phyloP scores from a whole-genome alignment of 1,139 yeast species.

The Kodamaea ohmeri region DNA sequence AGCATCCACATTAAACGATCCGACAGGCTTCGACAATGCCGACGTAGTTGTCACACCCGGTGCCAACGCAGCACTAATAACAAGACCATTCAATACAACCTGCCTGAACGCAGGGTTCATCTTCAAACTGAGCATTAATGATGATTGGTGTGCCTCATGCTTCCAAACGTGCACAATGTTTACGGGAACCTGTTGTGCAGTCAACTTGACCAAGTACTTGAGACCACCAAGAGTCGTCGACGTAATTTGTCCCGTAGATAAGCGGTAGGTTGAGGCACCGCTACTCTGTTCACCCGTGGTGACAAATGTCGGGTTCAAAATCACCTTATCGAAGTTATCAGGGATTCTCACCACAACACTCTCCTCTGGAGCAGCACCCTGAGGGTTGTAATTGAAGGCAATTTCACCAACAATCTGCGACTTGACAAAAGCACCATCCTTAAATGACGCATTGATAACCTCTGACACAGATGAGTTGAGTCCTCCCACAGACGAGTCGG shows the following conservation, averaged over 20 bases:
- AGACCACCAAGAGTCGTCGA: constrained; percentile 71
- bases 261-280: constrained; percentile 23
- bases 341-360: constrained; percentile 32
- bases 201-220: constrained; percentile 54
- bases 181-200: constrained; percentile 56
- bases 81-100: constrained; percentile 55
- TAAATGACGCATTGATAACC: constrained; percentile 69
- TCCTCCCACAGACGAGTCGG: constrained; percentile 51
- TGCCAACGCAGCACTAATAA: constrained; percentile 62
- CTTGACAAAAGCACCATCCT: constrained; percentile 57
- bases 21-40: constrained; percentile 88
- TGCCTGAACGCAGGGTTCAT: constrained; percentile 43
- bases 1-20: constrained; percentile 80
- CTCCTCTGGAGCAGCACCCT: constrained; percentile 12
- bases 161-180: constrained; percentile 83
- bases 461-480: constrained; percentile 79
- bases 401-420: constrained; percentile 75
- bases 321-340: constrained; percentile 31
- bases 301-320: constrained; percentile 45
- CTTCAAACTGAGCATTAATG: constrained; percentile 72
- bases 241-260: constrained; percentile 38
- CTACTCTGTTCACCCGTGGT: background rate
- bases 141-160: constrained; percentile 78
- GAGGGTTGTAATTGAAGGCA: constrained; percentile 63
- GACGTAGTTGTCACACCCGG: constrained; percentile 48